A percentile compares a stretch with the other conserved stretches of the same genome.
These are phyloP conservation scores for Jamesozyma jinghongensis DNA, from an alignment of 805 yeast genomes.

Conservation along the genomic window DNA sequence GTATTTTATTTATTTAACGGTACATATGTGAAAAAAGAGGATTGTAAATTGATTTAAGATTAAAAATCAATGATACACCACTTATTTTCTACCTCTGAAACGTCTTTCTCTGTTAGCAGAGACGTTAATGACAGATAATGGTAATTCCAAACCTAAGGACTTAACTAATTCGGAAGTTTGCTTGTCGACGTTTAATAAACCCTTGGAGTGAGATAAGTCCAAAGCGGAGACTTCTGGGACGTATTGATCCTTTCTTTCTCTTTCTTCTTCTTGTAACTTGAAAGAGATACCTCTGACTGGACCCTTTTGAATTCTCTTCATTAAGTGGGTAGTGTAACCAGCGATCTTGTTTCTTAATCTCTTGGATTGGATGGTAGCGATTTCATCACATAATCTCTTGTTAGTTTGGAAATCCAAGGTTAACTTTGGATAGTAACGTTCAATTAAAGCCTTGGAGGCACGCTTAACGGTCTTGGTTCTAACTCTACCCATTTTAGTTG, in stretches of 20 bases:
- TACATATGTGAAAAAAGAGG: not conserved
- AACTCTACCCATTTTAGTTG: conserved; percentile 96
- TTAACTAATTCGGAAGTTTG: conserved; percentile 94
- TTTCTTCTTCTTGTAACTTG: conserved; percentile 99
- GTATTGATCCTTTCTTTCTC: conserved; percentile 99
- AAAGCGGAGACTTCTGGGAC: conserved; percentile 99
- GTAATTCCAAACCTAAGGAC: conserved; percentile 84
- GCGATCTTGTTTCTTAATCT: conserved; percentile 99
- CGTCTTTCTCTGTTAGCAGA: conserved; percentile 89
- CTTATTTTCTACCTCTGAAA: conserved; percentile 81
- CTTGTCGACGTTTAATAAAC: conserved; percentile 92
- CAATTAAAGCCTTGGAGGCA: conserved; percentile 99
- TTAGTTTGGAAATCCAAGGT: conserved; percentile 99
- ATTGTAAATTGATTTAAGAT: no score
- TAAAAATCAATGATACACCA: not conserved
- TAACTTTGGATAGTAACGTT: conserved; percentile 99
- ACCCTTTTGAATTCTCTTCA: conserved; percentile 99
- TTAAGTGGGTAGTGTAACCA: conserved; percentile 99
- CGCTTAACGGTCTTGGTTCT: conserved; percentile 99
- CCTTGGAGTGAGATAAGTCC: conserved; percentile 93
- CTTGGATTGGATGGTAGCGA: conserved; percentile 98
- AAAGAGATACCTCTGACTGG: conserved; percentile 99
- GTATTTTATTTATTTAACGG: not conserved
- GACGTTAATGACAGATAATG: conserved; percentile 76
- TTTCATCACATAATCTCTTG: conserved; percentile 98